A percentile compares a stretch with the other conserved stretches of the same genome.
Evolutionary conservation across 192 early-diverging fungal species (phyloP).

Genomic region (Podochytrium sp.): DNA sequence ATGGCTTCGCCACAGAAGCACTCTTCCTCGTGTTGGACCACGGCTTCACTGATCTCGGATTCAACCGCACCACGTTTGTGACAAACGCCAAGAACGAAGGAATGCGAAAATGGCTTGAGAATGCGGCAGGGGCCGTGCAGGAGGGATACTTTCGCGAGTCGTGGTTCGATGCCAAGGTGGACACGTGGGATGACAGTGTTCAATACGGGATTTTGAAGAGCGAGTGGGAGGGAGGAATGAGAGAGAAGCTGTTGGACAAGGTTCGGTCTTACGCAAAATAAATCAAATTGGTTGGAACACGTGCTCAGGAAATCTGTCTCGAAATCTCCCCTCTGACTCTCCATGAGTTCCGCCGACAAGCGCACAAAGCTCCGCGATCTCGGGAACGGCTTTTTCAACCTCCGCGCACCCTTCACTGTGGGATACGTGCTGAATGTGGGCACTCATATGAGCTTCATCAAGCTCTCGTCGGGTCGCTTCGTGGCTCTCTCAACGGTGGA

Average conservation of each 20-base stretch:
- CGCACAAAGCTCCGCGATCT: constrained; percentile 6
- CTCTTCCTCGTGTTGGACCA: constrained; percentile 11
- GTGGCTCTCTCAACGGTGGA: constrained; percentile 26
- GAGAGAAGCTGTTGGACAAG: not conserved
- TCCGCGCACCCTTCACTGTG: constrained; percentile 27
- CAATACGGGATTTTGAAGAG: constrained; percentile 6
- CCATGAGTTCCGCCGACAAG: too few species aligned
- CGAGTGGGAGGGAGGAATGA: constrained; percentile 2
- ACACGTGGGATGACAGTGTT: not conserved
- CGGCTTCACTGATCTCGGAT: constrained; percentile 5
- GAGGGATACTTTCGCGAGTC: not conserved
- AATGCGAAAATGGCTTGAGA: constrained; percentile 17
- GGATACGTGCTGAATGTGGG: constrained; percentile 25
- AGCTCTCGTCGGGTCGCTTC: constrained; percentile 14
- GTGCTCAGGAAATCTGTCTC: too few species aligned
- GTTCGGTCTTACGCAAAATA: not conserved
- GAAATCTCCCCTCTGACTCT: too few species aligned
- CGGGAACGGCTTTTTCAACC: constrained; percentile 17
- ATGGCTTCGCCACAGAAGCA: not conserved
- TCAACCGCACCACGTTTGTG: constrained; percentile 16
- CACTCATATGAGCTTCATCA: constrained; percentile 32
- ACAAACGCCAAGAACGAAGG: not conserved
- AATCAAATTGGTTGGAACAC: too few species aligned
- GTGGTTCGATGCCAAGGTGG: not conserved
- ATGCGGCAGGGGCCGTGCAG: not conserved